Conservation (phyloP, 2,329 filamentous ascomycete genomes). For the Diplodia scrobiculata region DNA sequence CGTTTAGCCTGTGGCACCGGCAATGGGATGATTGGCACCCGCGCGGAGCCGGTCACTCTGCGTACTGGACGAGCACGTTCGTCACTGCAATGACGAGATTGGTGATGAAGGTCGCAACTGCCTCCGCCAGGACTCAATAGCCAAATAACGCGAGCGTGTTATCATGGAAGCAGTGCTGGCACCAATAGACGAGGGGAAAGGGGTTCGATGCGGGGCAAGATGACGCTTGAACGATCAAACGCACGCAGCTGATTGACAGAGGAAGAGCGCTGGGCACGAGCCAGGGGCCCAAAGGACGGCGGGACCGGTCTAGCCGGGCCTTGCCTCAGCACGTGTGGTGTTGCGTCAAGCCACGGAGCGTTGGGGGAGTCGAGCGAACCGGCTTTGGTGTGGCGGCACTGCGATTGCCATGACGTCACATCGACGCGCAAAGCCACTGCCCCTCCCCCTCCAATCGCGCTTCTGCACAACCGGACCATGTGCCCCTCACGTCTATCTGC, state of each 20-base stretch:
- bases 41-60: neutral
- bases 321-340: slow-evolving; percentile 7
- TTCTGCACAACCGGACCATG: neutral
- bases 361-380: neutral
- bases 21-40: neutral
- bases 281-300: neutral
- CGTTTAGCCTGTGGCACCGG: neutral
- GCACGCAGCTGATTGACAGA: neutral
- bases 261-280: neutral
- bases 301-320: slow-evolving; percentile 9
- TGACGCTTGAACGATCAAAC: neutral
- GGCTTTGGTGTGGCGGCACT: neutral
- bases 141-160: neutral
- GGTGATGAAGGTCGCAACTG: neutral
- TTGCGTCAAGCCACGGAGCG: slow-evolving; percentile 17
- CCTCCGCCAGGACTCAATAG: neutral
- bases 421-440: slow-evolving; percentile 4
- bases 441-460: neutral
- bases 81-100: neutral
- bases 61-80: neutral
- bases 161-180: neutral
- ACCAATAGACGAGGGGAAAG: neutral
- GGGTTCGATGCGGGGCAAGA: slow-evolving; percentile 15
- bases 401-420: slow-evolving; percentile 15
- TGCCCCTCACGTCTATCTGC: too few relatives aligned